phyloP scores from a whole-genome alignment of 495 filamentous ascomycete species.

The Margaritispora aquatica region DNA sequence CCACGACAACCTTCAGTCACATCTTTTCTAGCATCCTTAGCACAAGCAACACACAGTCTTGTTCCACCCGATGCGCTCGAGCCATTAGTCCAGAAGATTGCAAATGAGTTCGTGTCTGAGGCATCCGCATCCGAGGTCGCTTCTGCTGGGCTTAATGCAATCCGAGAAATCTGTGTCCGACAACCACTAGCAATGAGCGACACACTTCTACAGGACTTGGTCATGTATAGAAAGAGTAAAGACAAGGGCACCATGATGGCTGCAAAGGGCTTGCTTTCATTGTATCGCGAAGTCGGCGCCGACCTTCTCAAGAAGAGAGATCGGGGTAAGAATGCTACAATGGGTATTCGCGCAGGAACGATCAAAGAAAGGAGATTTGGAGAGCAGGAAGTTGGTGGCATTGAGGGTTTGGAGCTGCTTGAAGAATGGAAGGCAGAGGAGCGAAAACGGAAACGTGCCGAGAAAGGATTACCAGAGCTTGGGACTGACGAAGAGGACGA shows the following conservation, averaged over 20 bases:
- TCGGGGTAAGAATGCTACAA: conserved; percentile 86
- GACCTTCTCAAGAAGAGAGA: conserved; percentile 87
- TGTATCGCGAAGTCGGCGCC: conserved; percentile 86
- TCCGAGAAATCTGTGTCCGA: conserved; percentile 85
- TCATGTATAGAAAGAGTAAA: conserved; percentile 94
- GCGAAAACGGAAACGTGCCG: conserved; percentile 59
- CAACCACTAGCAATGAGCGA: conserved; percentile 95
- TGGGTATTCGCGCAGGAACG: conserved; percentile 65
- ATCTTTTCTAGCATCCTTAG: conserved; percentile 86
- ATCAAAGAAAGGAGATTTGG: conserved; percentile 70
- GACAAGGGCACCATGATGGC: conserved; percentile 99
- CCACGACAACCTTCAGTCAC: conserved; percentile 91
- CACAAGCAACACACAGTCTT: conserved; percentile 83
- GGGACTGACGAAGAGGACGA: conserved; percentile 49
- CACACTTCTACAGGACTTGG: conserved; percentile 90
- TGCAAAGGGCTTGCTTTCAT: conserved; percentile 77
- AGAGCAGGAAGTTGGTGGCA: conserved; percentile 70
- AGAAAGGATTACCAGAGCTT: conserved; percentile 52
- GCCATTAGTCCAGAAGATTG: conserved; percentile 89
- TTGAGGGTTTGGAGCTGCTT: conserved; percentile 88
- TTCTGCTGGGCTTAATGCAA: conserved; percentile 88
- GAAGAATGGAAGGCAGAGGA: conserved; percentile 94
- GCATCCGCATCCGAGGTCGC: conserved; percentile 86
- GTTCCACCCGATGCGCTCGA: conserved; percentile 93
- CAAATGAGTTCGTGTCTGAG: conserved; percentile 96